Conservation (phyloP, 768 basidiomycete genomes). For the Cystobasidium tubakii region DNA sequence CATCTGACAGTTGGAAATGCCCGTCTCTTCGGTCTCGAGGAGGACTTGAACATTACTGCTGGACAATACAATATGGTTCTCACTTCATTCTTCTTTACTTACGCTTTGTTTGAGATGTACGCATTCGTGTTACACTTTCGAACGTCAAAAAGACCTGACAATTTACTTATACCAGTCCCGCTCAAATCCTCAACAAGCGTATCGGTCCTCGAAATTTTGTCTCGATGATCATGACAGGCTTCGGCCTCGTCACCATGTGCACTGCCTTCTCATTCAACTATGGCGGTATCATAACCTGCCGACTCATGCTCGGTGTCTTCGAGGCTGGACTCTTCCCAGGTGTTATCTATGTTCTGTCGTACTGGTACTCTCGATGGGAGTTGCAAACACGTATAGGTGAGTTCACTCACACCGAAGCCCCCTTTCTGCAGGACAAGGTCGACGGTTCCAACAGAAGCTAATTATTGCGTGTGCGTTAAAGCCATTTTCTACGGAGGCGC, state of each 20-base stretch:
- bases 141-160: no score
- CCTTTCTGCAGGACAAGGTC: no score
- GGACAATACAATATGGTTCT: conserved; percentile 36
- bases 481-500: conserved; percentile 71
- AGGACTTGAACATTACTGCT: conserved; percentile 25
- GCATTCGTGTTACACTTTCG: background rate
- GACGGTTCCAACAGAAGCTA: no score
- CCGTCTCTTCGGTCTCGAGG: conserved; percentile 39
- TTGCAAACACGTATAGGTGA: conserved; percentile 60
- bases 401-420: no score
- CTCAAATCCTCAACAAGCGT: conserved; percentile 9
- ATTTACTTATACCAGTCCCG: background rate
- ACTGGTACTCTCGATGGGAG: conserved; percentile 76
- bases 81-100: conserved; percentile 8
- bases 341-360: conserved; percentile 48
- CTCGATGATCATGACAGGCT: background rate
- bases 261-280: conserved; percentile 22
- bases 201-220: conserved; percentile 10
- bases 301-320: conserved; percentile 60
- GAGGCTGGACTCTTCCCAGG: conserved; percentile 73
- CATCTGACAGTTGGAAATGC: conserved; percentile 39
- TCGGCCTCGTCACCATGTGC: background rate
- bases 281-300: conserved; percentile 47
- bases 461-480: no score
- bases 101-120: conserved; percentile 15